Evolutionary conservation across 352 stramenopile genomes (phyloP).

Genomic region (Phytophthora aleatoria): DNA sequence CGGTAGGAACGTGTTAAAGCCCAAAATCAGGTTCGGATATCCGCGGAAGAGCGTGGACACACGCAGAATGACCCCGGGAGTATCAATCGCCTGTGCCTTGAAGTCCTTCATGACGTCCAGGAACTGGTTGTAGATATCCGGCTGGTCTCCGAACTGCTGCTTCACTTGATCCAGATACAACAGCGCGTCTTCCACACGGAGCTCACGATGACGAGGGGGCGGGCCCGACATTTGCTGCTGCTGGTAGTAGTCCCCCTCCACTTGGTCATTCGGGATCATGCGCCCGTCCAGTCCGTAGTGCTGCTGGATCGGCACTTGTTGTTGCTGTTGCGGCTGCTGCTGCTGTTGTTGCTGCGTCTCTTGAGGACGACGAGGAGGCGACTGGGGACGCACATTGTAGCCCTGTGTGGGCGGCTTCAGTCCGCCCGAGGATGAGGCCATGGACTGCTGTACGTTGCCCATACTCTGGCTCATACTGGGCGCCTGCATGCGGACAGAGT

Average conservation of each 20-base stretch:
- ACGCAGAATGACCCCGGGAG: constrained; percentile 97
- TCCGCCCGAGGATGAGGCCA: constrained; percentile 33
- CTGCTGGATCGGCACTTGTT: constrained; percentile 52
- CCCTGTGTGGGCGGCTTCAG: constrained; percentile 39
- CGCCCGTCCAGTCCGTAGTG: constrained; percentile 68
- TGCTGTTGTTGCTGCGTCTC: constrained; percentile 55
- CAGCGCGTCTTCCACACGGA: constrained; percentile 98
- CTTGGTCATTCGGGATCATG: constrained; percentile 46
- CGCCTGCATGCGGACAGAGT: constrained; percentile 63
- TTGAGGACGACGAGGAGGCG: constrained; percentile 40
- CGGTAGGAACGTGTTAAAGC: constrained; percentile 99
- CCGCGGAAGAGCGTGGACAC: constrained; percentile 98
- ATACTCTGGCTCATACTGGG: constrained; percentile 55
- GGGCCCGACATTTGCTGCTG: constrained; percentile 32
- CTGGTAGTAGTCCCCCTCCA: constrained; percentile 49
- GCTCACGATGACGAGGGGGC: constrained; percentile 67
- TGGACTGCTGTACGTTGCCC: constrained; percentile 37
- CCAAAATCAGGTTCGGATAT: constrained; percentile 98
- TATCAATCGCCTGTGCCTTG: constrained; percentile 99
- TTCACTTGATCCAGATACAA: constrained; percentile 99
- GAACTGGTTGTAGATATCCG: constrained; percentile 99
- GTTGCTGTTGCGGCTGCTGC: constrained; percentile 29
- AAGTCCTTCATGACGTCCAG: constrained; percentile 99
- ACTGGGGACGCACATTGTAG: constrained; percentile 50
- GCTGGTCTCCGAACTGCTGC: constrained; percentile 98